Conservation (phyloP, 2,329 filamentous ascomycete species). For the Dactylonectria macrodidyma region DNA sequence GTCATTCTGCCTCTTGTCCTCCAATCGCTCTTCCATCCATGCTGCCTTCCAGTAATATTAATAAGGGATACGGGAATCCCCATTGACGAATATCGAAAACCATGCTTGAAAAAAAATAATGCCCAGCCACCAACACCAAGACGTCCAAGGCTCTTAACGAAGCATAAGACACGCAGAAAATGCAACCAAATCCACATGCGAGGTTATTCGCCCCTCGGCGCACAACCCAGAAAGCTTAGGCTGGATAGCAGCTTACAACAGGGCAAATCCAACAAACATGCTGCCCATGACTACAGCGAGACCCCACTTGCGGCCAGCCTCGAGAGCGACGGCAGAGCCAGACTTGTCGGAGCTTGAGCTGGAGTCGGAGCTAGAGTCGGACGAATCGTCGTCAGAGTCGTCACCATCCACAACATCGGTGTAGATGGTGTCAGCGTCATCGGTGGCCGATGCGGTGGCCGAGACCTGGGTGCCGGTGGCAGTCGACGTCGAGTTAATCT, state of each 20-base stretch:
- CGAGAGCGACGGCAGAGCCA: constrained; percentile 50
- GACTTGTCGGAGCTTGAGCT: constrained; percentile 39
- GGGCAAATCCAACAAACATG: constrained; percentile 58
- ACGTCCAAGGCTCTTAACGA: constrained; percentile 46
- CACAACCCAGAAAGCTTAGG: neutral
- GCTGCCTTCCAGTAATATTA: constrained; percentile 43
- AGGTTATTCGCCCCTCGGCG: neutral
- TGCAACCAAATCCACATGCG: constrained; percentile 32
- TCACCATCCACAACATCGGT: constrained; percentile 32
- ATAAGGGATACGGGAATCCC: constrained; percentile 29
- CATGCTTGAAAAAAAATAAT: constrained; percentile 34
- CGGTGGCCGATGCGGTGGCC: constrained; percentile 42
- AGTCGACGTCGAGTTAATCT: constrained; percentile 69
- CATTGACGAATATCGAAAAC: constrained; percentile 29
- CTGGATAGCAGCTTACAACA: constrained; percentile 49
- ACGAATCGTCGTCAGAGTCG: constrained; percentile 28
- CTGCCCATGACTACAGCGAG: constrained; percentile 56
- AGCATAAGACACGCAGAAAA: constrained; percentile 34
- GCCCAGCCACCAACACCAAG: constrained; percentile 44
- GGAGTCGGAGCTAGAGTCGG: constrained; percentile 25
- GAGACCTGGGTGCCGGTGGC: constrained; percentile 53
- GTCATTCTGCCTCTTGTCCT: constrained; percentile 9
- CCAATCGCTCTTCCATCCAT: constrained; percentile 17
- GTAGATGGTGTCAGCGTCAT: constrained; percentile 56
- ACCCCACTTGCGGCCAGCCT: constrained; percentile 56